Evolutionary conservation across 192 early-diverging fungal species (phyloP).

Genomic region (Coemansia sp.): DNA sequence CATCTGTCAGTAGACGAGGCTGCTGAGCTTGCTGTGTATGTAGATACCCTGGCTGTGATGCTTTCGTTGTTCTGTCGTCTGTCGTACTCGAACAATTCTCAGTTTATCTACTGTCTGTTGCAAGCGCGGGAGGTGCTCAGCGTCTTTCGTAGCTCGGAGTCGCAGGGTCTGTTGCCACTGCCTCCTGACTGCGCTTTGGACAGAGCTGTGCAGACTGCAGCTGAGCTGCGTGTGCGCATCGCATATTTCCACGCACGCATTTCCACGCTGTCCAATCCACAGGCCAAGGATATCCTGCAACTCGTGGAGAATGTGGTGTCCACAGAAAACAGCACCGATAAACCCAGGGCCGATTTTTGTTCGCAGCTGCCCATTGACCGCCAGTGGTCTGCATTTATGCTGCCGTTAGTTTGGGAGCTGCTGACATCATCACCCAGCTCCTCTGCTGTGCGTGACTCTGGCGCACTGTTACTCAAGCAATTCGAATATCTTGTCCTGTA

Average conservation of each 20-base stretch:
- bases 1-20: constrained; percentile 6
- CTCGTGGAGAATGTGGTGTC: constrained; percentile 28
- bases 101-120: constrained; percentile 48
- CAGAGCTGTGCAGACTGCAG: constrained; percentile 21
- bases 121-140: constrained; percentile 37
- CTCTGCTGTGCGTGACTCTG: constrained; percentile 17
- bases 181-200: background rate
- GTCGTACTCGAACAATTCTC: constrained; percentile 41
- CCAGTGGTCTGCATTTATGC: constrained; percentile 38
- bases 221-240: constrained; percentile 37
- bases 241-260: constrained; percentile 52
- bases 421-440: constrained; percentile 24
- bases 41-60: constrained; percentile 28
- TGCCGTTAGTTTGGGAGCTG: constrained; percentile 52
- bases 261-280: constrained; percentile 32
- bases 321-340: constrained; percentile 6
- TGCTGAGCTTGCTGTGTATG: constrained; percentile 34
- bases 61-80: constrained; percentile 36
- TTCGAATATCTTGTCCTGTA: constrained; percentile 42
- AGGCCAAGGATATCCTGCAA: constrained; percentile 32
- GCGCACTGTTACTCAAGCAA: constrained; percentile 22
- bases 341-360: background rate
- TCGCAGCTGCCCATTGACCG: background rate
- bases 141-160: constrained; percentile 20
- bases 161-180: background rate